Evolutionary conservation across 345 rosid species (phyloP).

Genomic region (Euphorbia pulcherrima): DNA sequence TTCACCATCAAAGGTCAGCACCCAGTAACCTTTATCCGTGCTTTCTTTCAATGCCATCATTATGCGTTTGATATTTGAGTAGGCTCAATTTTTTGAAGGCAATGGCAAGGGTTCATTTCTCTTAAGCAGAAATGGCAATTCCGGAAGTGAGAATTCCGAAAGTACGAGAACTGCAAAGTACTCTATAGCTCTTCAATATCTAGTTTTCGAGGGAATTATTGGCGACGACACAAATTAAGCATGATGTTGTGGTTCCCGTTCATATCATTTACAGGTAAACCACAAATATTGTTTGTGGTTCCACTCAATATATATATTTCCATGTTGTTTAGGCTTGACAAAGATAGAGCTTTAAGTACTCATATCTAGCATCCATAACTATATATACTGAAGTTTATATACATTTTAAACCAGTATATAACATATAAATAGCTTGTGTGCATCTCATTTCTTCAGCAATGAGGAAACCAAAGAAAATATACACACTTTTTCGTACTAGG

Average conservation of each 20-base stretch:
- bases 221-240: slow-evolving; percentile 29
- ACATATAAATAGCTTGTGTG: too few species aligned
- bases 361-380: background rate
- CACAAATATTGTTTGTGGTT: background rate
- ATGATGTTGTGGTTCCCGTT: background rate
- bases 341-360: background rate
- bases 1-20: slow-evolving; percentile 57
- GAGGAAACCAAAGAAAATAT: background rate
- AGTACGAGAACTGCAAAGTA: slow-evolving; percentile 44
- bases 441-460: background rate
- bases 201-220: slow-evolving; percentile 38
- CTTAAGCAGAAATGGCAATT: slow-evolving; percentile 34
- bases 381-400: background rate
- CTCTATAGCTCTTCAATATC: slow-evolving; percentile 46
- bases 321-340: background rate
- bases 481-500: background rate
- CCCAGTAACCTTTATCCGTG: too few species aligned
- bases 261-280: background rate
- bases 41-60: too few species aligned
- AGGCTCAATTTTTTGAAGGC: slow-evolving; percentile 33
- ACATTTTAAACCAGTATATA: too few species aligned
- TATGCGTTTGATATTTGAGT: background rate
- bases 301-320: background rate
- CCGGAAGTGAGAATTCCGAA: slow-evolving; percentile 17
- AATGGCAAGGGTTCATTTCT: slow-evolving; percentile 63